phyloP scores from a whole-genome alignment of 2,329 filamentous ascomycete genomes.

The Aureobasidium mangrovei region DNA sequence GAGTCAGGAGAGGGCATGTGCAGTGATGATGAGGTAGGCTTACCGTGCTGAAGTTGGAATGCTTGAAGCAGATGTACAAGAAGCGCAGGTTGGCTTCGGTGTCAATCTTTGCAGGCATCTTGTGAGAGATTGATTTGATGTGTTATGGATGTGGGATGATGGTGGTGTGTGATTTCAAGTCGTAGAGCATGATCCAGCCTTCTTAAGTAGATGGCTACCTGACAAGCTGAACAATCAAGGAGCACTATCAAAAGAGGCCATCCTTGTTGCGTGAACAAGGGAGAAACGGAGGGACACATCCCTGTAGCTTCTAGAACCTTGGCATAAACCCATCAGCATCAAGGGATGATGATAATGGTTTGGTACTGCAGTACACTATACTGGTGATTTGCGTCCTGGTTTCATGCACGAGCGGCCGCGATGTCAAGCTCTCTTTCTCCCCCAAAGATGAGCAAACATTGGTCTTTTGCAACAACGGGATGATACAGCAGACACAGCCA shows the following conservation, averaged over 20 bases:
- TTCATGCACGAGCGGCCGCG: no score
- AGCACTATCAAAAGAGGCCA: neutral
- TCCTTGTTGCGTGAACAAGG: neutral
- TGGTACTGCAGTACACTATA: no score
- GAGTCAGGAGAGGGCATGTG: neutral
- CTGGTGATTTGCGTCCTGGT: no score
- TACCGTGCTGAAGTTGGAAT: slow-evolving; percentile 12
- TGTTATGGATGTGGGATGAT: neutral
- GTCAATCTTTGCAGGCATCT: slow-evolving; percentile 19
- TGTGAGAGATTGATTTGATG: neutral
- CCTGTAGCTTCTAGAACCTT: neutral
- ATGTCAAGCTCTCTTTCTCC: no score
- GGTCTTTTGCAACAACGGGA: no score
- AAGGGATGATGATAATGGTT: no score
- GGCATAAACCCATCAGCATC: no score
- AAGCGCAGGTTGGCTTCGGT: slow-evolving; percentile 17
- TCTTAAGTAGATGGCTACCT: neutral
- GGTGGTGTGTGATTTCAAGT: neutral
- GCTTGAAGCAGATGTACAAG: slow-evolving; percentile 16
- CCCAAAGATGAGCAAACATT: no score
- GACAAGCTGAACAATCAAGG: neutral
- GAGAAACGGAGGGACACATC: neutral
- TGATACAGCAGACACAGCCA: no score
- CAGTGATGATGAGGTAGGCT: neutral
- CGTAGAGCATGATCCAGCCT: neutral